Evolutionary conservation across 352 stramenopile genomes (phyloP), one percentile per base, ranked within the genome.

Genomic region (Phytophthora kernoviae): DNA sequence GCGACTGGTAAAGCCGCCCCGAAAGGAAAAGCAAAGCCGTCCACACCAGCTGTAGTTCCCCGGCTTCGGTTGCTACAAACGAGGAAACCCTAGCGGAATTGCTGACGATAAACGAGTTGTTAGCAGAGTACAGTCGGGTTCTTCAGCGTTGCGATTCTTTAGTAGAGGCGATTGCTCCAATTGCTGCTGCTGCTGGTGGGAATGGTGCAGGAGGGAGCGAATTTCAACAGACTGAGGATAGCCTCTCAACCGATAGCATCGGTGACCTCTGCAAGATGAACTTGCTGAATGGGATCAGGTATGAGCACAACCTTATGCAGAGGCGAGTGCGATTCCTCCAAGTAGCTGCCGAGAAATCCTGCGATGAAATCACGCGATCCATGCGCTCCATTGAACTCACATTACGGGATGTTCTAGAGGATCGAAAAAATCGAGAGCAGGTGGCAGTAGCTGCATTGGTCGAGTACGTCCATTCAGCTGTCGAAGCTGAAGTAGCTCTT

Each of bases 401-500:
- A 9, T 69, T 94, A 24, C 65, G 68, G 8, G 54, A 64, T 17
- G 63, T 78, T 8, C 65, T 86, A 5, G 49, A 75, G 4, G 54
- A 86, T 24, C 70, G 80, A 26, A 73, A 70, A 12, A 36, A 58
- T n/a, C 68, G 70, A 21, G 83, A 94, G 30, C 61, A 84, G 10
- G 70, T 57, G 1, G 73, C 79, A 6, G 59, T 81, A 0, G 76
- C 71, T n/a, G 62, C 62, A 20, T 50, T 91, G n/a, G 36, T 91
- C 14, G 48, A 68, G 32, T 68, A 83, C 34, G 66, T 91, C 14
- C 85, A 78, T 4, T 7, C 36, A 0, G 58, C 69, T 0, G 87
- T 94, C 44, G 83, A 93, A 54, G 48, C 49, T 40, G 81, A 92
- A 69, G 68, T 70, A n/a, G 65, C 75, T 33, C 68, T 94, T 42